These are phyloP conservation scores for Malbranchea cinnamomea DNA, from an alignment of 2,329 filamentous ascomycete genomes.

Conservation along the genomic window DNA sequence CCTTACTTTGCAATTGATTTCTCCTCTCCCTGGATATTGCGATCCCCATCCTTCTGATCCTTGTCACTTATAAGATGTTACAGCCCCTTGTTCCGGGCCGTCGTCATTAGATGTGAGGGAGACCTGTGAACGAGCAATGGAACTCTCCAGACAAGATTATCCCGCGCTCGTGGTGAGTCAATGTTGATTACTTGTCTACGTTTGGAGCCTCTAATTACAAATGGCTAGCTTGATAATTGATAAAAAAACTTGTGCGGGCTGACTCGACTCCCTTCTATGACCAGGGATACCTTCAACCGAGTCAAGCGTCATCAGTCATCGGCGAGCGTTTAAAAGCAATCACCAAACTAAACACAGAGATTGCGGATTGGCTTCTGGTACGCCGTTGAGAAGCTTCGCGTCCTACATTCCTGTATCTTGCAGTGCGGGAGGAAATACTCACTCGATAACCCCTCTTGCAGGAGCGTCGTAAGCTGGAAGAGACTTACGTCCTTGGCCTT, in stretches of 20 bases:
- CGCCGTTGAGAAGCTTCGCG: conserved; percentile 13
- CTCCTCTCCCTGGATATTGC: too few species aligned
- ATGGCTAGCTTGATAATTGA: too few species aligned
- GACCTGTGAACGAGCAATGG: conserved; percentile 35
- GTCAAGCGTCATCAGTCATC: conserved; percentile 65
- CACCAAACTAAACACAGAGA: conserved; percentile 69
- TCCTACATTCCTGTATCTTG: not conserved
- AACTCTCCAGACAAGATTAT: conserved; percentile 77
- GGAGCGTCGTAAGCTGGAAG: conserved; percentile 88
- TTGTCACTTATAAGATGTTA: too few species aligned
- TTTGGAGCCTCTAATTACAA: conserved; percentile 4
- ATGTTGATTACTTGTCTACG: not conserved
- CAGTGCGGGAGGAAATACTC: conserved; percentile 2
- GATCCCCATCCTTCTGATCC: too few species aligned
- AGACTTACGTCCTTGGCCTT: conserved; percentile 69
- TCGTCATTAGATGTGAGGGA: conserved; percentile 4
- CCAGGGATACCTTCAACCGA: conserved; percentile 68
- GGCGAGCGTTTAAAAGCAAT: conserved; percentile 82
- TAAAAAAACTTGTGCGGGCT: too few species aligned
- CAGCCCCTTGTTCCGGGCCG: not conserved
- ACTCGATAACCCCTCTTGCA: conserved; percentile 27
- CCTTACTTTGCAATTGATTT: too few species aligned
- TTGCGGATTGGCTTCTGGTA: conserved; percentile 96
- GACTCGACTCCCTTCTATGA: too few species aligned
- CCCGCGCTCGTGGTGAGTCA: conserved; percentile 76